Base-by-base conservation (phyloP, 2,329 filamentous ascomycete genomes). In the Tothia fuscella region DNA sequence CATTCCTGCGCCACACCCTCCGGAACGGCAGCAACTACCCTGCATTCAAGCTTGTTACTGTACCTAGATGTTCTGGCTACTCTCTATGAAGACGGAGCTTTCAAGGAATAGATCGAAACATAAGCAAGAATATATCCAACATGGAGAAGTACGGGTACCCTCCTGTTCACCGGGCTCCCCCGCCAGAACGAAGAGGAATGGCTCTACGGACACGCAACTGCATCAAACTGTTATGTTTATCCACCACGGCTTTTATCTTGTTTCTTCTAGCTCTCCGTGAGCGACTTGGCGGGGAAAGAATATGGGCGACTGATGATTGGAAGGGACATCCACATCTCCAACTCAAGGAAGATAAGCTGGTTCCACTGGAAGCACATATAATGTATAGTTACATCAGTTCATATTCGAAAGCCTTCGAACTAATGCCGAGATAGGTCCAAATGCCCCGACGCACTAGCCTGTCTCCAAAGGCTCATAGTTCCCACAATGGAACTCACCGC, bases 301-400 rank as follows among this genome's bases (percentile, higher is more conserved):
- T n/a, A n/a, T 37, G 35, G 35, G 22, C 25, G 5, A 9, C 28
- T 3, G 35, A 37, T 17, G 22, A 37, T 17, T 26, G 25, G 26
- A 40, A 22, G 22, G 26, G 26, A 29, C 9, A 29, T 9, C n/a
- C 26, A 9, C 9, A 9, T 29, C 26, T 9, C 9, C 26, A 9
- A 14, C 9, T 29, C 26, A 29, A 7, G 31, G 31, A 16, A 34
- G 31, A 34, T 34, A 16, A 9, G 7, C n/a, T 14, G 16, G 81
- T 96, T 4, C 82, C 86, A 3, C 64, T 98, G 2, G 91, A 98
- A 59, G 84, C 86, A 43, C 89, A 96, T 60, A 91, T 96, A 52
- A 98, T 96, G 80, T 60, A 24, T n/a, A 16, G 38, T 37, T 36
- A 14, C 17, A 5, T n/a, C 36, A 40, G 26, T 13, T 13, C 17